phyloP scores from a whole-genome alignment of 805 yeast species.

The Suhomyces canberraensis region DNA sequence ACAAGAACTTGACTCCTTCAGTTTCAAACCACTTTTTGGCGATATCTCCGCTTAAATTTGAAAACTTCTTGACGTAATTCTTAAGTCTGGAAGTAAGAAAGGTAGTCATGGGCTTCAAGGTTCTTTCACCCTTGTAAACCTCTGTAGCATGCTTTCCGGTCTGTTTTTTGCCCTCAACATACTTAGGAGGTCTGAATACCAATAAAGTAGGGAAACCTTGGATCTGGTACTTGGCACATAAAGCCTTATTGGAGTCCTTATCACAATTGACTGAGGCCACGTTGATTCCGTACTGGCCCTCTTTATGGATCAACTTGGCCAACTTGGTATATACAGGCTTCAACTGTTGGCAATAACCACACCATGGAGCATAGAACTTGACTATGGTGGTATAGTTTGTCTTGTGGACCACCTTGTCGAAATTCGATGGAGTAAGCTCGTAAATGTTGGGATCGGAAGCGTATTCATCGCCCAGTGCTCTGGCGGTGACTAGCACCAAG shows the following conservation, averaged over 20 bases:
- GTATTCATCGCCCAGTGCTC: constrained; percentile 32
- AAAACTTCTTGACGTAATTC: constrained; percentile 58
- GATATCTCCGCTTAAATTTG: constrained; percentile 21
- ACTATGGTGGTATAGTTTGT: constrained; percentile 80
- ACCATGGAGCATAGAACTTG: constrained; percentile 97
- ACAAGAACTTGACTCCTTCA: constrained; percentile 42
- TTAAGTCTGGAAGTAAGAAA: constrained; percentile 57
- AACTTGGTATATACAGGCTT: constrained; percentile 62
- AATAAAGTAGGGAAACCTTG: constrained; percentile 82
- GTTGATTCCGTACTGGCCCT: constrained; percentile 45
- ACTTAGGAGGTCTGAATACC: constrained; percentile 81
- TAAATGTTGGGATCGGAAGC: constrained; percentile 43
- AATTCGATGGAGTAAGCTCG: constrained; percentile 55
- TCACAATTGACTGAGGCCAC: constrained; percentile 90
- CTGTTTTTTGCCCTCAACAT: constrained; percentile 21
- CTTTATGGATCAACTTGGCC: constrained; percentile 55
- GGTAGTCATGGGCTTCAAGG: constrained; percentile 50
- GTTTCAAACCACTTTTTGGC: constrained; percentile 26
- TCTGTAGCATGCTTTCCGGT: constrained; percentile 36
- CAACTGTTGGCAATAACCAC: constrained; percentile 85
- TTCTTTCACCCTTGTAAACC: constrained; percentile 59
- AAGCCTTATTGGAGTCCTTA: constrained; percentile 54
- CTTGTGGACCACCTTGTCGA: constrained; percentile 60
- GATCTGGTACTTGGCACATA: constrained; percentile 65
- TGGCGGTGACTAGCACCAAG: constrained; percentile 7